Conservation (phyloP, 305 asterid species). For the Fraxinus latifolia region DNA sequence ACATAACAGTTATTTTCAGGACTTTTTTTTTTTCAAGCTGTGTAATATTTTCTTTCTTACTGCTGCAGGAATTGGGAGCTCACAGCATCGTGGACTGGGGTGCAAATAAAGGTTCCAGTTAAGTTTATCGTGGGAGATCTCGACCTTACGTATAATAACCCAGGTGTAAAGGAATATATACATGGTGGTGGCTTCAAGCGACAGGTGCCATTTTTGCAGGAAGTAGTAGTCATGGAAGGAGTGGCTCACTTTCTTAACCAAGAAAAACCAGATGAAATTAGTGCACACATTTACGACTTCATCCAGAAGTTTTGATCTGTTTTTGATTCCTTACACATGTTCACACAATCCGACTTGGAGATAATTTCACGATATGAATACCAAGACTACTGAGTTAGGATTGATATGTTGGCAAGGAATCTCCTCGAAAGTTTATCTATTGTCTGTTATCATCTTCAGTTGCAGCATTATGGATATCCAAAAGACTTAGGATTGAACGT, state of each 20-base stretch:
- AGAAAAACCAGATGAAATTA: conserved; percentile 74
- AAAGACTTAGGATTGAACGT: not conserved
- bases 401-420: not conserved
- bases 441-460: no score
- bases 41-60: not conserved
- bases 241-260: conserved; percentile 72
- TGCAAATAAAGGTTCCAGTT: conserved; percentile 71
- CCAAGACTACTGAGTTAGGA: not conserved
- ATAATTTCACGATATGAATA: not conserved
- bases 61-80: conserved; percentile 80
- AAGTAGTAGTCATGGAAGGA: conserved; percentile 71
- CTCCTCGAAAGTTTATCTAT: no score
- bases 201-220: conserved; percentile 71
- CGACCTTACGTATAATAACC: conserved; percentile 59
- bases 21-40: not conserved
- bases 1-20: not conserved
- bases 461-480: not conserved
- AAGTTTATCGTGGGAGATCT: conserved; percentile 83
- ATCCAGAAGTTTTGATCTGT: conserved; percentile 48
- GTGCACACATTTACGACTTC: conserved; percentile 57
- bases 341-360: not conserved
- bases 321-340: not conserved
- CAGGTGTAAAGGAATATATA: conserved; percentile 67
- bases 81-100: conserved; percentile 59
- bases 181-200: conserved; percentile 60